Evolutionary conservation across 306 rosid species (phyloP).

Genomic region (Ziziphus jujuba): DNA sequence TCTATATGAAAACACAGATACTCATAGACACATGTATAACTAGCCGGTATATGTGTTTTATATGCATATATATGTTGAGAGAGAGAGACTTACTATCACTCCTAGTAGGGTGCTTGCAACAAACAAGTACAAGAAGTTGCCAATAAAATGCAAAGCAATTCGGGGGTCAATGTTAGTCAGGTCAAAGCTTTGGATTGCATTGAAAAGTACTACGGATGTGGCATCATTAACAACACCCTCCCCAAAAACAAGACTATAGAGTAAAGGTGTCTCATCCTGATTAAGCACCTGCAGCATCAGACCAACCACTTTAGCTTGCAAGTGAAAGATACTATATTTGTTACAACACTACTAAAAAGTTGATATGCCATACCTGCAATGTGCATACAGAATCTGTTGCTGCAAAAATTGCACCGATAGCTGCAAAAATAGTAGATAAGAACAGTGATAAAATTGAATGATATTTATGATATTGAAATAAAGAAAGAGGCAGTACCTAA

Average conservation of each 20-base stretch:
- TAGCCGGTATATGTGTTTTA: no score
- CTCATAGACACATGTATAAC: no score
- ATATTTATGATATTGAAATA: slow-evolving; percentile 6
- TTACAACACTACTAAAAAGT: slow-evolving; percentile 11
- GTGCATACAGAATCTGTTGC: slow-evolving; percentile 99
- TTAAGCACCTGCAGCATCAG: slow-evolving; percentile 71
- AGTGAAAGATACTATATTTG: slow-evolving; percentile 19
- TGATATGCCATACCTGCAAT: slow-evolving; percentile 64
- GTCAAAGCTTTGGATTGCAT: slow-evolving; percentile 93
- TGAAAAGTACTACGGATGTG: slow-evolving; percentile 95
- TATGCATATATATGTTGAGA: not conserved
- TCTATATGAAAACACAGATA: no score
- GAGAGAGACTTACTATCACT: slow-evolving; percentile 53
- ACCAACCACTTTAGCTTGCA: slow-evolving; percentile 21
- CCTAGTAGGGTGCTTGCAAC: slow-evolving; percentile 80
- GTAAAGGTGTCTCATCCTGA: slow-evolving; percentile 98
- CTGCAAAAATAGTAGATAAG: slow-evolving; percentile 41
- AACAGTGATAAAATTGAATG: slow-evolving; percentile 23
- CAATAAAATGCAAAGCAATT: slow-evolving; percentile 60
- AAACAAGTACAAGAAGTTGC: slow-evolving; percentile 81
- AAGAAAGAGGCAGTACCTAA: slow-evolving; percentile 50
- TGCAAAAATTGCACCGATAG: slow-evolving; percentile 96
- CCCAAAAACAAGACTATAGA: slow-evolving; percentile 96
- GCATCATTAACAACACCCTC: slow-evolving; percentile 99
- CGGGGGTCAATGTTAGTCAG: slow-evolving; percentile 53